Evolutionary conservation across 1,139 yeast species (phyloP), one percentile per base, ranked within the genome.

Genomic region (Diutina catenulata): DNA sequence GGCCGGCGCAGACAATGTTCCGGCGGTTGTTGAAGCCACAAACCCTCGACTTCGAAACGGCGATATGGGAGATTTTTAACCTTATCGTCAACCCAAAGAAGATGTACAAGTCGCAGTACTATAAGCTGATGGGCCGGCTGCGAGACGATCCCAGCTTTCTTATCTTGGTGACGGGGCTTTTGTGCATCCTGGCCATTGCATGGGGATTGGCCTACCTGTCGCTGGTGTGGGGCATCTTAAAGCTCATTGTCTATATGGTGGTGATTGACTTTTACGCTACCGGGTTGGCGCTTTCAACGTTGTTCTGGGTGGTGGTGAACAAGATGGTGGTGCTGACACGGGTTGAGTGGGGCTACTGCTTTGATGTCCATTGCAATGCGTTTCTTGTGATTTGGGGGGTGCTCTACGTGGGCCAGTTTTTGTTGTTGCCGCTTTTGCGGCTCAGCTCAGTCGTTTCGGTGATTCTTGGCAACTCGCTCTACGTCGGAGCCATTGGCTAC

Each of bases 291-390:
- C 65, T 84, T 20, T 76, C 95, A 3, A 78, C 94, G 1, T 45
- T 75, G 7, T 76, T 80, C 20, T 87, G 94, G 94, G 44, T 76
- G 14, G 52, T 81, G 29, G 76, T 86, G 24, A 82, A 81, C 52
- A 68, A 68, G 47, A 65, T 82, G 43, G 69, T 84, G 16, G 47
- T 44, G 37, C 69, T 72, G 33, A 74, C 75, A 40, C 74, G 76
- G 45, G 67, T 87, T 37, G 95, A 86, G 52, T 87, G 95, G 95
- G 88, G 91, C 0, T 87, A 84, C 53, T 86, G 96, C 58, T 87
- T 87, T 55, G 96, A 87, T 52, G 79, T 87, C 20, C 96, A 87
- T 56, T 86, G 95, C 59, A 87, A 87, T 56, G 74, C 95, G 26
- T 87, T 84, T 50, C 62, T 87, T 47, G 65, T 82, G 21, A 78